Evolutionary conservation across 495 filamentous ascomycete genomes (phyloP).

Genomic region (Glonium stellatum): DNA sequence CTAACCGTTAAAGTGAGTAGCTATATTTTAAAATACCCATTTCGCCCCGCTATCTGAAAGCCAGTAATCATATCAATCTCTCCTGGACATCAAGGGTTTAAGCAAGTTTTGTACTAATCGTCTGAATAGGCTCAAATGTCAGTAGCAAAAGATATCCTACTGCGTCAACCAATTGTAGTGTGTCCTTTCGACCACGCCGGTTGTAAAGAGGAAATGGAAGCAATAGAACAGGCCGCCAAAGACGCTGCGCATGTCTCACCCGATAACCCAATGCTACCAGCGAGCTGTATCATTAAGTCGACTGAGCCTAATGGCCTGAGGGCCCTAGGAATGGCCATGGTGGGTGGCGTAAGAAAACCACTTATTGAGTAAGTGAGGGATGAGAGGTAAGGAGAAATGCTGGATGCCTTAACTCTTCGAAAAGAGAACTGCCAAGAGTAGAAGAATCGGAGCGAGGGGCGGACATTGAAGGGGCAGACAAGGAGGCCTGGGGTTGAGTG

Average conservation of each 20-base stretch:
- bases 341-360: constrained; percentile 78
- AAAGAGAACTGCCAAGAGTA: too few species aligned
- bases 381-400: not conserved
- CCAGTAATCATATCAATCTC: too few species aligned
- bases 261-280: constrained; percentile 82
- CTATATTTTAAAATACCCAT: constrained; percentile 15
- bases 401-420: not conserved
- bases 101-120: not conserved
- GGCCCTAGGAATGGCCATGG: constrained; percentile 73
- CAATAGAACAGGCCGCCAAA: constrained; percentile 89
- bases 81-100: not conserved
- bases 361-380: constrained; percentile 67
- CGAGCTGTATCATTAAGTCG: constrained; percentile 71
- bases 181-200: constrained; percentile 91
- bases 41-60: not conserved
- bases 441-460: not conserved
- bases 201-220: constrained; percentile 97
- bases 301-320: constrained; percentile 68
- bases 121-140: constrained; percentile 71
- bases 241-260: constrained; percentile 80
- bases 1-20: constrained; percentile 75
- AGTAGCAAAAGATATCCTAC: constrained; percentile 79
- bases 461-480: too few species aligned
- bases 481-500: too few species aligned
- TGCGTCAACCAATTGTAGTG: constrained; percentile 91